Evolutionary conservation across 2,329 filamentous ascomycete species (phyloP), one percentile per base, ranked within the genome.

Genomic region (Cladosporium oxysporum): DNA sequence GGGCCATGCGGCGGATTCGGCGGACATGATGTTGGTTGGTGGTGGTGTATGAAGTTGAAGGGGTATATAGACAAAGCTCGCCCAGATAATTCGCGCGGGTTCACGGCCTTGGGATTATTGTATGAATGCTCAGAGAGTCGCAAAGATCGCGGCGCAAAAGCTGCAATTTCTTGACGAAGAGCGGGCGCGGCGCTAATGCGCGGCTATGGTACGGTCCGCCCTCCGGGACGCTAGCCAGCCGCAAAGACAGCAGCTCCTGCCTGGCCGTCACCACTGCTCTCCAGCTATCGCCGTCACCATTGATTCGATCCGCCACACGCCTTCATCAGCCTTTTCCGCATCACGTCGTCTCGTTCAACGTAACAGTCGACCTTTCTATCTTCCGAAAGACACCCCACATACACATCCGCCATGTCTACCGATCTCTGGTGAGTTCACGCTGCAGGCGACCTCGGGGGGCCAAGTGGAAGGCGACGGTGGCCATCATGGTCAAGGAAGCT

Each of bases 391-490:
- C 49, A 57, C 50, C 61, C n/a, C 50, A 55, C 50, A 63, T 33
- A 41, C 35, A 63, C 26, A 57, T 31, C 75, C 84, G 90, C 82
- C 77, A 94, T 95, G 91, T 82, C 88, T 79, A 84, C 90, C 76
- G 91, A 93, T 84, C 86, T 90, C 80, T 95, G 91, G 91, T 95
- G 69, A 71, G 75, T 75, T 44, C 64, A 67, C 61, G 57, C 61
- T 29, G 62, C 67, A 86, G 90, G 88, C 78, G 68, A 49, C 66
- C 69, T 67, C 64, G 57, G 21, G 21, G 21, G 29, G 29, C 28
- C 33, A 21, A 58, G 47, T 16, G 33, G 44, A n/a, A 31, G 52
- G 52, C 52, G 31, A 29, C 8, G 31, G 18, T 37, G 50, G 50
- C 61, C 61, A 63, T 63, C 50, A 49, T 18, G 58, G 28, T 49